Evolutionary conservation across 768 basidiomycete species (phyloP).

Genomic region (Serpula lacrymans): DNA sequence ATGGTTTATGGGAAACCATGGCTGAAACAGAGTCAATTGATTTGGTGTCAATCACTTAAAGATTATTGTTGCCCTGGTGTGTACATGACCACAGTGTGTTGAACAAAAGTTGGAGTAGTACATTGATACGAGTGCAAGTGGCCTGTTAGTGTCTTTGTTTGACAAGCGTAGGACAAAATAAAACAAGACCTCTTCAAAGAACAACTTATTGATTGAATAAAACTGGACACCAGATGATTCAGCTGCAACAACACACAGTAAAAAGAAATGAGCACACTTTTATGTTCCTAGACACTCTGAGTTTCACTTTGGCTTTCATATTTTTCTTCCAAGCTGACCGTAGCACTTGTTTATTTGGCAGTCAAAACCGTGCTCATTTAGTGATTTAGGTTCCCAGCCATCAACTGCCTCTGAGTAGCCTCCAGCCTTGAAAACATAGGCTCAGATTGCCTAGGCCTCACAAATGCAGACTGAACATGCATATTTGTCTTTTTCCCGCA

Average conservation of each 20-base stretch:
- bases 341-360: conserved; percentile 22
- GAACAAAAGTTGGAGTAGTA: conserved; percentile 18
- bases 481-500: conserved; percentile 3
- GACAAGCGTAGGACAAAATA: conserved; percentile 10
- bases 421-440: conserved; percentile 1
- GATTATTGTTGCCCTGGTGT: conserved; percentile 9
- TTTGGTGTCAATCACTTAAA: conserved; percentile 12
- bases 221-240: neutral
- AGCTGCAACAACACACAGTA: neutral
- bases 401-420: conserved; percentile 2
- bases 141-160: neutral
- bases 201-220: neutral
- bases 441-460: neutral
- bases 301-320: conserved; percentile 9
- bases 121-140: conserved; percentile 17
- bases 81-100: conserved; percentile 17
- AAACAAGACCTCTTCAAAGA: conserved; percentile 20
- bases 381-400: conserved; percentile 7
- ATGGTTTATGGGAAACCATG: conserved; percentile 18
- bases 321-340: conserved; percentile 16
- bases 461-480: neutral
- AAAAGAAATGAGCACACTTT: conserved; percentile 9
- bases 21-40: conserved; percentile 18
- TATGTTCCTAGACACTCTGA: conserved; percentile 12
- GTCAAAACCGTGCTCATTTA: conserved; percentile 14